Percentiles rank a stretch among this genome's conserved stretches.
These are phyloP conservation scores for Silene latifolia DNA, from an alignment of 148 eudicot genomes.

Conservation along the genomic window DNA sequence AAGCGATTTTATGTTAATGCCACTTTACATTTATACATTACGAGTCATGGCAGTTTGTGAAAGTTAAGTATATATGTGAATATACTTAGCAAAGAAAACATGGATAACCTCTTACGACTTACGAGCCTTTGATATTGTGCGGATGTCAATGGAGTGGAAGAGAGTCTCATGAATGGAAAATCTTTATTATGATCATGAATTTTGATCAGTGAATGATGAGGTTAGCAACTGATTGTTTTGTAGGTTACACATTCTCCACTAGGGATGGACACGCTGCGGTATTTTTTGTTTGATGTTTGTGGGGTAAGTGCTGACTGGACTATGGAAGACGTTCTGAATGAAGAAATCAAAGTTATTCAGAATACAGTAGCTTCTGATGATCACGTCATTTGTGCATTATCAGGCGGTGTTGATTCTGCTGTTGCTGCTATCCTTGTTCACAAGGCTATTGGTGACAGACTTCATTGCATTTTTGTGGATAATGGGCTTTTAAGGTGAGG, in stretches of 20 bases:
- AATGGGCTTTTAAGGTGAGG: conserved; percentile 86
- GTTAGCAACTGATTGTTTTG: conserved; percentile 12
- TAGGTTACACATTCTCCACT: conserved; percentile 94
- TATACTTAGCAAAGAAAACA: too few species aligned
- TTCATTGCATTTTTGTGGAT: conserved; percentile 90
- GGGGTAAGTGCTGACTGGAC: conserved; percentile 79
- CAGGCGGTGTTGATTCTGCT: conserved; percentile 98
- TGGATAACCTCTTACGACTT: too few species aligned
- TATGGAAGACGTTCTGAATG: conserved; percentile 88
- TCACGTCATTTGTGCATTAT: conserved; percentile 92
- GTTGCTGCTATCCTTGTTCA: conserved; percentile 98
- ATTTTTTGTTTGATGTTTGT: conserved; percentile 80
- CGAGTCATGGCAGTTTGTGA: background rate
- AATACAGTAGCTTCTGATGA: conserved; percentile 69
- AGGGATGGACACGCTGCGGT: conserved; percentile 82
- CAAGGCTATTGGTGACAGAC: conserved; percentile 92
- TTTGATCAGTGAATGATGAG: conserved; percentile 1
- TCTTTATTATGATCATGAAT: too few species aligned
- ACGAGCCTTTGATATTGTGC: too few species aligned
- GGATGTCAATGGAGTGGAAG: too few species aligned
- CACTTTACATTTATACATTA: too few species aligned
- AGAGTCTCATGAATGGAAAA: too few species aligned
- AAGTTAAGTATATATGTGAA: background rate
- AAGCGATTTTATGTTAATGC: background rate
- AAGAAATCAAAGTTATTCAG: conserved; percentile 68